Evolutionary conservation across 164 flowering plant species (phyloP), one percentile per base, ranked within the genome.

Genomic region (Liriodendron chinense): DNA sequence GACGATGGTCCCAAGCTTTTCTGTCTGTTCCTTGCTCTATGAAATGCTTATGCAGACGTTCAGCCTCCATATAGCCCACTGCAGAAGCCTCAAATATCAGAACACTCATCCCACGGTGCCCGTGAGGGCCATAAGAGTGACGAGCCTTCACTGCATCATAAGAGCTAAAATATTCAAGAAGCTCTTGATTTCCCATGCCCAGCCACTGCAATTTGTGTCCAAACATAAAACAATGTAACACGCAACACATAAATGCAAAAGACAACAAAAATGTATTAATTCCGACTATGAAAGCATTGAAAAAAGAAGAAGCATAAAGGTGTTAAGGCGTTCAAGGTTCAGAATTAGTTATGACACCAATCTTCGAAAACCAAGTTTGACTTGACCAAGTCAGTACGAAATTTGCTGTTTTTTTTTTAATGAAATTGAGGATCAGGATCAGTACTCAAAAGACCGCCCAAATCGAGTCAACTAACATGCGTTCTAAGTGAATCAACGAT

Each of bases 151-250:
- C 81, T 48, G 97, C 91, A 66, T 82, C 77, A 78, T 90, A 96
- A 0, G 74, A 1, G 63, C 73, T 72, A 82, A 96, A 96, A 72
- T 88, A 89, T 2, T 91, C 97, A 9, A 96, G 87, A 68, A 96
- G 95, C 80, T 94, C 99, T 69, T 80, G 90, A 76, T 89, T 96
- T 12, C 99, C 99, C 98, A 96, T 96, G 57, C 99, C 99, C 63
- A 85, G 21, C 98, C 98, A 96, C 99, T 96, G 85, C 22, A 82
- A 74, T 23, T 64, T 12, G 67, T 10, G 59, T 53, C 59, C 13
- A 53, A 16, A 53, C 59, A 53, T 53, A 10, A 53, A 16, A 53
- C 13, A 53, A 53, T 53, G 59, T 53, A 53, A 53, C 8, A 53
- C 13, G 59, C 59, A 53, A 53, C 18, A 10, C 16, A 7, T 7